phyloP scores from a whole-genome alignment of 2,329 filamentous ascomycete genomes.

The Fusarium sp. region DNA sequence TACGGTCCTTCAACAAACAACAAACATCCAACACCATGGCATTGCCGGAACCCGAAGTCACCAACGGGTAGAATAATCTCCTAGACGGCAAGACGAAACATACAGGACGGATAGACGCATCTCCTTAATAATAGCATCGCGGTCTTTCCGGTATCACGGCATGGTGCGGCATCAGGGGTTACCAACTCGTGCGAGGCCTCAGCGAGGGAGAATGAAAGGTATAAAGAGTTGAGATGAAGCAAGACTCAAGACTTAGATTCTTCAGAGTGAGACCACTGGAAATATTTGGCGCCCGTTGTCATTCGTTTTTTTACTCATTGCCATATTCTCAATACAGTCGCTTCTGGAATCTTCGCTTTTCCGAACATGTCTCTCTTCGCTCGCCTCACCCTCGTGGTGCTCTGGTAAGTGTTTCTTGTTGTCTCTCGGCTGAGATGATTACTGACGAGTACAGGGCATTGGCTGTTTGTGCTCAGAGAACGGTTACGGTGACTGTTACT shows the following conservation, averaged over 20 bases:
- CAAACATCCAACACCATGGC: not conserved
- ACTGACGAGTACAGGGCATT: constrained; percentile 36
- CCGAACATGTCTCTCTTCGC: constrained; percentile 41
- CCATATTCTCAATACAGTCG: constrained; percentile 14
- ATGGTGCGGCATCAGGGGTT: constrained; percentile 30
- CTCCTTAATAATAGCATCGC: constrained; percentile 21
- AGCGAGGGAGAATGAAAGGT: constrained; percentile 12
- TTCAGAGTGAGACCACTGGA: constrained; percentile 36
- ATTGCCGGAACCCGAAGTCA: constrained; percentile 2
- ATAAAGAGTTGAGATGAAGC: constrained; percentile 43
- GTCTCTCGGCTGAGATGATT: not conserved
- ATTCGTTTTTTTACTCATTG: constrained; percentile 38
- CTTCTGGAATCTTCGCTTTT: constrained; percentile 10
- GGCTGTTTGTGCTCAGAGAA: constrained; percentile 42
- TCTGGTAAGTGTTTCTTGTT: constrained; percentile 40
- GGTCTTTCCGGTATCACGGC: constrained; percentile 36
- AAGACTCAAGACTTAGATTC: not conserved
- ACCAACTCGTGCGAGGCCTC: constrained; percentile 36
- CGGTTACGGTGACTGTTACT: constrained; percentile 24
- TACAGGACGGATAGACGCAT: constrained; percentile 11
- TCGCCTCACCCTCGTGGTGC: constrained; percentile 45
- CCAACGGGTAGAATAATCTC: constrained; percentile 4
- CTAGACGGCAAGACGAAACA: constrained; percentile 33
- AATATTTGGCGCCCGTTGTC: constrained; percentile 31
- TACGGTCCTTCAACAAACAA: not conserved